Evolutionary conservation across 1,284 basidiomycete species (phyloP), one percentile per base, ranked within the genome.

Genomic region (Marasmius oreades): DNA sequence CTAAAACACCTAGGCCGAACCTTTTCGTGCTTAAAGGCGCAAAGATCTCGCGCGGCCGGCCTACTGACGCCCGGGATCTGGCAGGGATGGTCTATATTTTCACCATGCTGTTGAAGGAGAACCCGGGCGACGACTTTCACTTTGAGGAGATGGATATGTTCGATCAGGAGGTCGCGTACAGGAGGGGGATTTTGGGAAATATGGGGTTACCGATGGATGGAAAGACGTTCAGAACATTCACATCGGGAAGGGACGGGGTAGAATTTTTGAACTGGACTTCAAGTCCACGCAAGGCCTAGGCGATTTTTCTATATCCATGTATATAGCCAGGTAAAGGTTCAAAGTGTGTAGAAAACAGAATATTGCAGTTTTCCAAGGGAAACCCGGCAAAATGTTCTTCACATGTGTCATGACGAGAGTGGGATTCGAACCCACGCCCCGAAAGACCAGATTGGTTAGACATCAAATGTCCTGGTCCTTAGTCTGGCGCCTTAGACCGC

Each of bases 401-500:
- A n/a, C n/a, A n/a, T n/a, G n/a, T n/a, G n/a, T n/a, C n/a, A 31
- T 59, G 59, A 58, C 57, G 59, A 59, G 65, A 72, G 71, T 67
- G 71, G 70, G 72, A 73, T 73, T 74, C 70, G 72, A 74, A 73
- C 73, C 70, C 73, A 68, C 72, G 71, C 72, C 71, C 69, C 39
- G 39, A 20, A 42, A 20, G 39, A 42, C 39, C 39, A 42, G 39
- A 42, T 42, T 18, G 2, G n/a, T 7, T 42, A 16, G n/a, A 42
- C 39, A 42, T 42, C 39, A 20, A 16, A 42, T n/a, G 37, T 53
- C 37, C 53, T 55, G 53, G 36, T 76, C 84, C 84, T 85, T 86
- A 86, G 83, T 87, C 85, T 87, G 82, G 84, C 84, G 85, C 85
- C 85, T 87, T 86, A 82, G 85, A 88, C 85, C 85, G 83, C 85